These are phyloP conservation scores for Beauveria australis DNA, from an alignment of 2,329 filamentous ascomycete genomes.

Conservation along the genomic window DNA sequence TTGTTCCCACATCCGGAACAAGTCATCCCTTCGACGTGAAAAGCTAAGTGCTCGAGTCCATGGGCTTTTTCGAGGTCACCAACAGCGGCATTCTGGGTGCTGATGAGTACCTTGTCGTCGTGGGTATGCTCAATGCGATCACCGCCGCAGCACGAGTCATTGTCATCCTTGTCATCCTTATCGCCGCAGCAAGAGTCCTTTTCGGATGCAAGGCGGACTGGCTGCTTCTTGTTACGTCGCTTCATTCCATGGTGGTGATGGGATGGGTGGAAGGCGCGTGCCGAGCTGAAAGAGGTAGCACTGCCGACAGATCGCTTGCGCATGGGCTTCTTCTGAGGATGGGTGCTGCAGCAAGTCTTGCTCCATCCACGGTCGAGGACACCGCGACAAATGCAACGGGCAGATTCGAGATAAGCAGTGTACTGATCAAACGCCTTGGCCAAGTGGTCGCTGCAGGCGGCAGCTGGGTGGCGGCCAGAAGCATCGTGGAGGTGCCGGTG, in stretches of 20 bases:
- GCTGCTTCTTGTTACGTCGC: conserved; percentile 14
- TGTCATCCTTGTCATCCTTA: neutral
- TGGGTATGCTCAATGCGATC: conserved; percentile 9
- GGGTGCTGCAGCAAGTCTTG: conserved; percentile 20
- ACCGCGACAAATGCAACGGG: conserved; percentile 30
- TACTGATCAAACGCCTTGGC: conserved; percentile 26
- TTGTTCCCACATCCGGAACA: conserved; percentile 30
- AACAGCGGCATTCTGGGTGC: neutral
- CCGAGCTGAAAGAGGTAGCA: neutral
- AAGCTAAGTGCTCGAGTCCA: conserved; percentile 19
- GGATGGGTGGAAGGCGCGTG: neutral
- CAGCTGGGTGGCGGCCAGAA: conserved; percentile 17
- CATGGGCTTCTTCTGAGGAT: conserved; percentile 3
- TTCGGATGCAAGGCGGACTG: neutral
- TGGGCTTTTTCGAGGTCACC: conserved; percentile 20
- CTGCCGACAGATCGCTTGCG: neutral
- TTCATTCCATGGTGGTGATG: conserved; percentile 18
- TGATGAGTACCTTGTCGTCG: neutral
- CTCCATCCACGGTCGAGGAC: conserved; percentile 22
- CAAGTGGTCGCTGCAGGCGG: conserved; percentile 25
- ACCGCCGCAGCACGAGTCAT: conserved; percentile 13
- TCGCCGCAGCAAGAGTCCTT: conserved; percentile 8
- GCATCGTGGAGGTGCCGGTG: conserved; percentile 20
- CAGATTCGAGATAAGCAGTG: conserved; percentile 26
- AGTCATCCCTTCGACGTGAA: conserved; percentile 28